These are phyloP conservation scores for Paecilomyces sp. DNA, from an alignment of 2,329 filamentous ascomycete genomes.

Conservation along the genomic window DNA sequence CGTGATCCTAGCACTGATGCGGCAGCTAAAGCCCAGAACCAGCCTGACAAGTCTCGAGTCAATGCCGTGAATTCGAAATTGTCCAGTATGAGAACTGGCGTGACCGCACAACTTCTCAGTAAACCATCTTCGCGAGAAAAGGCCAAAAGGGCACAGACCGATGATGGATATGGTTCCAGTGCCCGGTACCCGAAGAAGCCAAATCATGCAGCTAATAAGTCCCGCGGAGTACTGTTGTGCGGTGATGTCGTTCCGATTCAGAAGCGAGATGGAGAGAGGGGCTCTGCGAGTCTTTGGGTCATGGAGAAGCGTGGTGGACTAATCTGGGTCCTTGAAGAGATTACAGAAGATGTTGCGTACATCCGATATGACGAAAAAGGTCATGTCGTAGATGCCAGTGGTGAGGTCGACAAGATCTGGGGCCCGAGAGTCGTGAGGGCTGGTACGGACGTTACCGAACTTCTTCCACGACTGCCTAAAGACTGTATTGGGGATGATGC, in stretches of 20 bases:
- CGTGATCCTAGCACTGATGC: conserved; percentile 54
- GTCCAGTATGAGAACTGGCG: conserved; percentile 66
- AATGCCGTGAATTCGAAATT: conserved; percentile 26
- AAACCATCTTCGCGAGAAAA: conserved; percentile 61
- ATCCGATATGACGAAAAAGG: conserved; percentile 73
- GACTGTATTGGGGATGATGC: conserved; percentile 63
- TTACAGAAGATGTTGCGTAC: conserved; percentile 83
- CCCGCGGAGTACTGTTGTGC: conserved; percentile 82
- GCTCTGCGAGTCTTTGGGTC: conserved; percentile 94
- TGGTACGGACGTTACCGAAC: conserved; percentile 66
- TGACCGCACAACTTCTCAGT: conserved; percentile 80
- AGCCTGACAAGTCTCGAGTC: conserved; percentile 31
- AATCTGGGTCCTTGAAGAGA: conserved; percentile 98
- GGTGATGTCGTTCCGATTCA: conserved; percentile 98
- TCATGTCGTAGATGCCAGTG: conserved; percentile 60
- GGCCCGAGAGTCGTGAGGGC: conserved; percentile 59
- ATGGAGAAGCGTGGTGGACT: conserved; percentile 92
- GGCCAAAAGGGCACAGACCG: conserved; percentile 46
- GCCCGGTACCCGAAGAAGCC: conserved; percentile 47
- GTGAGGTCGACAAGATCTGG: conserved; percentile 83
- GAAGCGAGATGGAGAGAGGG: conserved; percentile 86
- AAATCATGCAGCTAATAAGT: conserved; percentile 67
- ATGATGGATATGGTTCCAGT: conserved; percentile 49
- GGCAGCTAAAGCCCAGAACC: conserved; percentile 20
- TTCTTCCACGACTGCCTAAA: conserved; percentile 76